Evolutionary conservation across 495 filamentous ascomycete species (phyloP).

Genomic region (Neurospora sp.): DNA sequence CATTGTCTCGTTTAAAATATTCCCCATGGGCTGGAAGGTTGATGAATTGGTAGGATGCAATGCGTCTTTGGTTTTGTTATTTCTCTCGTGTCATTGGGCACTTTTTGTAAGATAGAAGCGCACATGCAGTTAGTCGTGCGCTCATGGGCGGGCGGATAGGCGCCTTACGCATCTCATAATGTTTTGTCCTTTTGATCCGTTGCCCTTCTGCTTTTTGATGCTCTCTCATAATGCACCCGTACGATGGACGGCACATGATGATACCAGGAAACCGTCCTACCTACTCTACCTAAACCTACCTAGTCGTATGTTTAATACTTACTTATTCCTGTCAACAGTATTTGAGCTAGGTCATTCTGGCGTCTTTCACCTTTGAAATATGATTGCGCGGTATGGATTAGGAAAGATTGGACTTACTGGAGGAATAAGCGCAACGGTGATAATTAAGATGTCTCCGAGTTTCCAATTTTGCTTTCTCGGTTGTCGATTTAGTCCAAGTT

Average conservation of each 20-base stretch:
- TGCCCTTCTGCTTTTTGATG: neutral
- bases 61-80: neutral
- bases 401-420: neutral
- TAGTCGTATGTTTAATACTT: neutral
- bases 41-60: neutral
- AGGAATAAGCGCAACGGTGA: neutral
- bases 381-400: neutral
- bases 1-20: slow-evolving; percentile 5
- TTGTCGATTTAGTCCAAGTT: neutral
- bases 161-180: neutral
- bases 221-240: neutral
- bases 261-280: neutral
- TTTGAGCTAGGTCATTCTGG: neutral
- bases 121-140: neutral
- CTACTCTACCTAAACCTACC: neutral
- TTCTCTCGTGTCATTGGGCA: neutral
- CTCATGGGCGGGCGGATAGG: neutral
- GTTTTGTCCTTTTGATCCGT: neutral
- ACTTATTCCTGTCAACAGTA: neutral
- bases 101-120: neutral
- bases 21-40: neutral
- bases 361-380: neutral
- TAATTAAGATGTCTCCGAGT: neutral
- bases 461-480: neutral
- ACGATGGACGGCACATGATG: neutral